Evolutionary conservation across 495 filamentous ascomycete species (phyloP).

Genomic region (Rostrohypoxylon terebratum): DNA sequence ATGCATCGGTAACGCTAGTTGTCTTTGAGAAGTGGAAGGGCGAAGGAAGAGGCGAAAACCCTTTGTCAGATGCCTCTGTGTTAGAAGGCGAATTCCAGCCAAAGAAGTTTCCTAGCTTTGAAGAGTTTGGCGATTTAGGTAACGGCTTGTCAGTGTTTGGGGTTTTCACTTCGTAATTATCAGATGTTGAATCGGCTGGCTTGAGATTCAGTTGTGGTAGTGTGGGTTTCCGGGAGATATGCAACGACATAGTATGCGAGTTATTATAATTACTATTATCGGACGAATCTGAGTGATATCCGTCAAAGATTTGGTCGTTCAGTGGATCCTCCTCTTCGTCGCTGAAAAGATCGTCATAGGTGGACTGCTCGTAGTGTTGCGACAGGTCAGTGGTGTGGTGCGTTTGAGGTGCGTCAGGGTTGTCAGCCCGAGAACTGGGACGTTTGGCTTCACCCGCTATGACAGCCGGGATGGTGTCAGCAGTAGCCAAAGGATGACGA

Average conservation of each 20-base stretch:
- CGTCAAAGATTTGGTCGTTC: conserved; percentile 50
- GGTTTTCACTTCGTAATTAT: conserved; percentile 46
- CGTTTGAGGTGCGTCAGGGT: conserved; percentile 56
- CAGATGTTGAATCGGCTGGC: conserved; percentile 46
- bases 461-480: conserved; percentile 37
- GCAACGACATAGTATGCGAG: conserved; percentile 56
- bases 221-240: conserved; percentile 58
- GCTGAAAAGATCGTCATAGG: conserved; percentile 54
- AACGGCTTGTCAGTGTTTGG: conserved; percentile 63
- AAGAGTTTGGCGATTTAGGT: conserved; percentile 64
- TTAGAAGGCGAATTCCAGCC: conserved; percentile 64
- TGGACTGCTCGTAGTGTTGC: conserved; percentile 39
- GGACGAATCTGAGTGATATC: conserved; percentile 50
- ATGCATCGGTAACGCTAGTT: conserved; percentile 53
- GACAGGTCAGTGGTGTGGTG: conserved; percentile 38
- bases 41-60: conserved; percentile 63
- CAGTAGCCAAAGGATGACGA: conserved; percentile 42
- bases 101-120: conserved; percentile 65
- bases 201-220: conserved; percentile 63
- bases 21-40: conserved; percentile 55
- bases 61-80: conserved; percentile 62
- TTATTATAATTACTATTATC: conserved; percentile 47
- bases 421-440: conserved; percentile 51
- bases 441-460: conserved; percentile 50
- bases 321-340: conserved; percentile 53